Conservation (phyloP, 176 grass and related monocot species). For the Chloris gayana region DNA sequence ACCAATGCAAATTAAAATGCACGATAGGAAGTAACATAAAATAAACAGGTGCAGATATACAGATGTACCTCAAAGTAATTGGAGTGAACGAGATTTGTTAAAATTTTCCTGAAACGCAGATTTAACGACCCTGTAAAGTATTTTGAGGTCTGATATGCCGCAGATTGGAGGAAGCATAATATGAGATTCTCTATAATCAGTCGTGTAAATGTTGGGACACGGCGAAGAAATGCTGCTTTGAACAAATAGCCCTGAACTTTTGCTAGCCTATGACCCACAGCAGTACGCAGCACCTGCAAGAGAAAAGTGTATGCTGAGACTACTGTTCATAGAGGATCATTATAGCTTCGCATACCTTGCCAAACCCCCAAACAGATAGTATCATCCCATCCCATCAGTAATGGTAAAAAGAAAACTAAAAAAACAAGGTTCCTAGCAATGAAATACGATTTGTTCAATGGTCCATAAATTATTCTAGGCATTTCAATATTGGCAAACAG, state of each 20-base stretch:
- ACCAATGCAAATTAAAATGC: slow-evolving; percentile 5
- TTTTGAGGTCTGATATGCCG: slow-evolving; percentile 83
- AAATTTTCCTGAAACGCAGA: slow-evolving; percentile 91
- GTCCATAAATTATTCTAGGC: background rate
- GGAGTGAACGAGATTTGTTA: slow-evolving; percentile 88
- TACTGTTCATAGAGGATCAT: slow-evolving; percentile 26
- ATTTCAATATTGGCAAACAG: background rate
- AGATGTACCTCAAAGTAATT: slow-evolving; percentile 90
- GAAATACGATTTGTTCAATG: slow-evolving; percentile 22
- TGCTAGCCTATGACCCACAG: slow-evolving; percentile 91
- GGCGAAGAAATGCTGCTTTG: slow-evolving; percentile 92
- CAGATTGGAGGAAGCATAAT: slow-evolving; percentile 91
- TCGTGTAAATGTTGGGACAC: slow-evolving; percentile 73
- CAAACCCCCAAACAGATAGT: background rate
- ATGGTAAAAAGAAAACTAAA: background rate
- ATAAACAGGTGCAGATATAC: background rate
- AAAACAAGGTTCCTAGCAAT: background rate
- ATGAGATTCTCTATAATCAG: slow-evolving; percentile 85
- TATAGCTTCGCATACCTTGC: slow-evolving; percentile 10
- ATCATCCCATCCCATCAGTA: background rate
- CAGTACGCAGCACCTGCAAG: slow-evolving; percentile 84
- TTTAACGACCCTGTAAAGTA: slow-evolving; percentile 83
- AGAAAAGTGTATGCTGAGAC: background rate
- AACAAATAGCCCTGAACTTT: slow-evolving; percentile 96
- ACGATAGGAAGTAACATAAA: slow-evolving; percentile 21